Evolutionary conservation across 169 alveolate genomes (phyloP).

Genomic region (Plasmodium fragile): DNA sequence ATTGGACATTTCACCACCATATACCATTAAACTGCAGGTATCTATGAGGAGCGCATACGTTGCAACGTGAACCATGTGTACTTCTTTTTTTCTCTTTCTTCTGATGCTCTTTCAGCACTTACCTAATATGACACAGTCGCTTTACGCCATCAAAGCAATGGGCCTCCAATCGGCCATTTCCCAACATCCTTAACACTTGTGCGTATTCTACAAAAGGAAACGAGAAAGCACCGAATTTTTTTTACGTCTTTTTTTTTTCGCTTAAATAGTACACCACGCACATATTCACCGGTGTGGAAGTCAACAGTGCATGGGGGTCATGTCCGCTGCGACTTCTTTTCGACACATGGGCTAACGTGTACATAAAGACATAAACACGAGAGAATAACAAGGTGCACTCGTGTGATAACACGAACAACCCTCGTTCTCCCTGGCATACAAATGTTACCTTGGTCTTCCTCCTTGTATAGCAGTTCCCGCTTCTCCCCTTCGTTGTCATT

Average conservation of each 20-base stretch:
- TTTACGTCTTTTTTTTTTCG: background rate
- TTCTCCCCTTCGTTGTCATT: slow-evolving; percentile 95
- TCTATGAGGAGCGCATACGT: background rate
- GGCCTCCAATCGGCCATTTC: slow-evolving; percentile 98
- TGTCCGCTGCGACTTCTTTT: background rate
- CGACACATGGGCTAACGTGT: background rate
- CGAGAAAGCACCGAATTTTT: background rate
- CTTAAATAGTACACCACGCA: background rate
- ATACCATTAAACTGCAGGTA: background rate
- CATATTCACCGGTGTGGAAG: background rate
- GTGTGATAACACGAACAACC: background rate
- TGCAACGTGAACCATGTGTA: background rate
- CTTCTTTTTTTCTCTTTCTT: slow-evolving; percentile 1
- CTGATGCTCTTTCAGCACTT: background rate
- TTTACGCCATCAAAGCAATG: slow-evolving; percentile 97
- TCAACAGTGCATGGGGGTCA: background rate
- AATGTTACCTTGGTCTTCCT: slow-evolving; percentile 95
- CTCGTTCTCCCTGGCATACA: background rate
- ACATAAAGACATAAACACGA: background rate
- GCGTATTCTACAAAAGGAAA: slow-evolving; percentile 91
- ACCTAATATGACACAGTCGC: slow-evolving; percentile 97
- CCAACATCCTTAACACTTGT: slow-evolving; percentile 97
- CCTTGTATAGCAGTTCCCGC: slow-evolving; percentile 96
- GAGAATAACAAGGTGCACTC: background rate
- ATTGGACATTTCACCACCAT: background rate